Base-by-base conservation (phyloP, 2,329 filamentous ascomycete genomes). In the Sporothrix brasiliensis region DNA sequence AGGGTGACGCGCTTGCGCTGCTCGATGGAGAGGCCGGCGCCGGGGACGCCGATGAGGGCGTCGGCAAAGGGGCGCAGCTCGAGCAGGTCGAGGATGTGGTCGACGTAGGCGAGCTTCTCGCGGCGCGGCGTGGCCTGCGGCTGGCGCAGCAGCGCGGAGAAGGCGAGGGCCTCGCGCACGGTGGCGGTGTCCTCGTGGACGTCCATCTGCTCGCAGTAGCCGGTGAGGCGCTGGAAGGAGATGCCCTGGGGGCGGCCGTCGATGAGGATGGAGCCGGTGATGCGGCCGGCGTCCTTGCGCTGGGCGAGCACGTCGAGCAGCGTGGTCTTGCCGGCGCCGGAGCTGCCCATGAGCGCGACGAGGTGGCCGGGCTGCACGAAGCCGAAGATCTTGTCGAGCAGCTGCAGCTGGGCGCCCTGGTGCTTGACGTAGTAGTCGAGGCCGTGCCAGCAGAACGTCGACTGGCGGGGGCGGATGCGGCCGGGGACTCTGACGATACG, bases 241-340 rank as follows among this genome's bases (percentile, higher is more conserved):
- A 60, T 54, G 39, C 66, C 66, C 41, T 67, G 85, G 13, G 87
- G 88, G 10, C 86, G 86, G 1, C 92, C 92, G 73, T 94, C 91
- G 19, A 94, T 91, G 72, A 93, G 78, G 83, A 94, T 91, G 67
- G 91, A 88, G 58, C 92, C 92, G 21, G 81, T 82, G 34, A 94
- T 91, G 2, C 91, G 89, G 74, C 92, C 92, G 80, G 92, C 91
- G 0, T 90, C 93, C 71, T 91, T 91, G 74, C 92, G 88, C 72
- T 91, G 91, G 6, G 92, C 93, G 34, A 97, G 85, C 1, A 93
- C 91, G 78, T 96, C 93, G 7, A 96, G 83, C 2, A 97, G 85
- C 0, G 92, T 96, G 0, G 92, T 96, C 79, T 96, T 97, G 67
- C 93, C 93, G n/a, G 93, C 93, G 74, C 92, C 92, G 16, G 89